Evolutionary conservation across 805 yeast species (phyloP), one percentile per base, ranked within the genome.

Genomic region (Novakomyces olei): DNA sequence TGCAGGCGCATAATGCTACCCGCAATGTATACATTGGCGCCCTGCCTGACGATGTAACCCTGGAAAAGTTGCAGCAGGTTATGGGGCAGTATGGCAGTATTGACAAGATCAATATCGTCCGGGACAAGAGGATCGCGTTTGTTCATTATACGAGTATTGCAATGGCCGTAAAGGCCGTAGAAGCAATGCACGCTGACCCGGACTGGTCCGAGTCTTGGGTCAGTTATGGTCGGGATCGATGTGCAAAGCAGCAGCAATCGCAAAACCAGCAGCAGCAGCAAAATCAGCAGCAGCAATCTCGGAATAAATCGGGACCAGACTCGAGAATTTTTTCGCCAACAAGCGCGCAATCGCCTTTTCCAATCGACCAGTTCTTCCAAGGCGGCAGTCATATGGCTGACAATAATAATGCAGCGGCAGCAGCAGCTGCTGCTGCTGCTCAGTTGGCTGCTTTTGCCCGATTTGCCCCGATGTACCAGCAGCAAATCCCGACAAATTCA

Each of bases 21-120:
- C 69, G 98, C 58, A 83, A 85, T 48, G 93, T 85, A 23, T 83
- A 79, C 48, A 60, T 85, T 39, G 94, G 95, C 14, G 72, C 71
- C 40, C 59, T 85, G 35, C 69, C 72, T 38, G 72, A 69, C 35
- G 69, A 65, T 19, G 58, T 64, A 29, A 62, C 77, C 26, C 88
- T 72, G 48, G 67, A 63, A 15, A 78, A 72, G 42, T 58, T 83
- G 36, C 50, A 62, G 26, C 56, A 62, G 14, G 93, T 79, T 46
- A 61, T 83, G 37, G 55, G 63, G 17, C 64, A 65, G 34, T 85
- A 64, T 54, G 96, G 98, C 27, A 61, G 67, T 15, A 79, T 88
- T 39, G 96, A 85, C 51, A 69, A 79, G 29, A 65, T 85, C 42
- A 81, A 80, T 49, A 65, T 81, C 32, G 59, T 81, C 19, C 64